Base-by-base conservation (phyloP, 164 flowering plant genomes). In the Piper longum region DNA sequence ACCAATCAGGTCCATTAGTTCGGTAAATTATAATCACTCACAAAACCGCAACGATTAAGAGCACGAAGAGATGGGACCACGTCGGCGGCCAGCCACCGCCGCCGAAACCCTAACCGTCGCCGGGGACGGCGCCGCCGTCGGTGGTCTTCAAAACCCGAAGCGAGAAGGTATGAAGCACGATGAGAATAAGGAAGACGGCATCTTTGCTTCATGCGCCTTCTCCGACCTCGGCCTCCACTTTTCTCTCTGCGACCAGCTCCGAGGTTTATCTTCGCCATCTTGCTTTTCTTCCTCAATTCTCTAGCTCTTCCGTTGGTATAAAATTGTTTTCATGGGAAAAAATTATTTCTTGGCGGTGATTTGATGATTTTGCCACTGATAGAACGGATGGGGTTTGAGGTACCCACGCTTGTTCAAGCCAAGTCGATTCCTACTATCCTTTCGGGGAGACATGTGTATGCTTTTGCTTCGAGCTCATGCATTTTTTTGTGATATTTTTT, bases 381-480 rank as follows among this genome's bases (percentile, higher is more conserved):
- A 90, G 97, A 93, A 51, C 77, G 83, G 73, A 59, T 93, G 81
- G 89, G 96, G 0, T 88, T 85, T 52, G 80, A 90, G 72, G 85
- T 64, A 59, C 97, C 99, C 8, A 93, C 97, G 0, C 75, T 41
- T 0, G 81, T 90, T 5, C 99, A 93, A 63, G 96, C 97, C 67
- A 77, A 90, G 67, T 84, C 99, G 1, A 87, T 93, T 71, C 99
- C 97, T 2, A 81, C 81, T 26, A 77, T 87, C 54, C 77, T 90
- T 63, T 83, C 95, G 1, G 95, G 97, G 36, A 78, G 81, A 59
- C 91, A 90, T 75, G 91, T 84, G 97, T 85, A 88, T 72, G 72
- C 64, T 45, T 66, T 66, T 41, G 5, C n/a, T 62, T 3, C 42
- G 5, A 4, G 5, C 16, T 8, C 43, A 17, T 39, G 16, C 5